phyloP scores from a whole-genome alignment of 805 yeast species.

The Kodamaea hsintzibuensis region DNA sequence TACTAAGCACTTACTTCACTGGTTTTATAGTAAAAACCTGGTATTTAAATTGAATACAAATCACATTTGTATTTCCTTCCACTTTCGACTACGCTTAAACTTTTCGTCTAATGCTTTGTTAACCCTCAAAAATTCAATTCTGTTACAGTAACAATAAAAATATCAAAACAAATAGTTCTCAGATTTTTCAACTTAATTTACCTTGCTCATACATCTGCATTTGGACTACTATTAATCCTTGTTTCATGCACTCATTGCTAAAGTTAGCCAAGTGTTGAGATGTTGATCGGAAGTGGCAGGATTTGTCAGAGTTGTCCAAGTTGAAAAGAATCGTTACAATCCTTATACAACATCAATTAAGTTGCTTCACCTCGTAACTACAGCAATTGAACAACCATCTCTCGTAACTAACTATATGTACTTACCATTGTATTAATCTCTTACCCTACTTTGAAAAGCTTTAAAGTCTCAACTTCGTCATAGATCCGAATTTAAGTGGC shows the following conservation, averaged over 20 bases:
- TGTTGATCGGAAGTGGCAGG: too few species aligned
- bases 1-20: too few species aligned
- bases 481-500: neutral
- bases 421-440: too few species aligned
- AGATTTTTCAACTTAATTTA: neutral
- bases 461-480: neutral
- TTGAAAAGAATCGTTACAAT: too few species aligned
- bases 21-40: too few species aligned
- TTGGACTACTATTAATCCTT: neutral
- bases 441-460: neutral
- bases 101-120: neutral
- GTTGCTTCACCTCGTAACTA: too few species aligned
- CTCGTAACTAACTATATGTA: too few species aligned
- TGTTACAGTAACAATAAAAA: neutral
- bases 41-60: too few species aligned
- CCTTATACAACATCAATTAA: too few species aligned
- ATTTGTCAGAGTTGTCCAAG: too few species aligned
- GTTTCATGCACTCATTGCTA: neutral
- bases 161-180: neutral
- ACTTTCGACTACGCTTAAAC: neutral
- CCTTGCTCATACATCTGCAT: neutral
- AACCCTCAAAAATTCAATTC: neutral
- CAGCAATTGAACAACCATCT: too few species aligned
- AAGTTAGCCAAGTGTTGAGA: neutral
- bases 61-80: too few species aligned